Percentiles rank a stretch among this genome's conserved stretches.
Conservation (phyloP, 805 yeast genomes). For the Ogataea trehaloabstinens region DNA sequence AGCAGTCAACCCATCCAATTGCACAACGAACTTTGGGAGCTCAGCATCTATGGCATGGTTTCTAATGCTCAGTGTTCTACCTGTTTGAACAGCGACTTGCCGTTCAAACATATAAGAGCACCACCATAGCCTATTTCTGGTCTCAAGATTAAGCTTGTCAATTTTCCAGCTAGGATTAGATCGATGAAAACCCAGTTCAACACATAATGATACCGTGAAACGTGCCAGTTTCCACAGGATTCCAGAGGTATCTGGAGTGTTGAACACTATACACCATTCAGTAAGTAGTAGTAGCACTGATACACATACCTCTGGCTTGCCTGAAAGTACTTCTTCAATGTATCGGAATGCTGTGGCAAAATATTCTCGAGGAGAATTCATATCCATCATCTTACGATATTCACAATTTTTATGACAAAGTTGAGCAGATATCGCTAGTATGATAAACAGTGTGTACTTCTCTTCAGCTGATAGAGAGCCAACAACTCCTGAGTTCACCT, state of each 20-base stretch:
- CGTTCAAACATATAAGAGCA: conserved; percentile 5
- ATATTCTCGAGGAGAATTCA: conserved; percentile 1
- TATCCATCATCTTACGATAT: conserved; percentile 1
- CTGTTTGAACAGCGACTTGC: conserved; percentile 4
- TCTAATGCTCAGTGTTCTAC: conserved; percentile 4
- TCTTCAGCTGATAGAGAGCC: neutral
- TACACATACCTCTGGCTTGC: neutral
- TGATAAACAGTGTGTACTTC: neutral
- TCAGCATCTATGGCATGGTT: conserved; percentile 5
- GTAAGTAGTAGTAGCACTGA: neutral
- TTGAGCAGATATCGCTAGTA: conserved; percentile 2
- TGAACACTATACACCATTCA: conserved; percentile 1
- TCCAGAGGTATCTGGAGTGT: neutral
- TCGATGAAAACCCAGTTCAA: conserved; percentile 5
- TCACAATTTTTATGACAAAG: neutral
- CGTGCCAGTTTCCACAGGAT: conserved; percentile 2
- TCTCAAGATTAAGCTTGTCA: neutral
- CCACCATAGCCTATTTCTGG: conserved; percentile 4
- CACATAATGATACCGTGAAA: conserved; percentile 1
- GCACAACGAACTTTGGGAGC: neutral
- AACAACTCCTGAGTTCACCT: neutral
- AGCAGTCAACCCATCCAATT: neutral
- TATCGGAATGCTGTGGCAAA: conserved; percentile 4
- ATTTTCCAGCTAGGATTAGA: conserved; percentile 1
- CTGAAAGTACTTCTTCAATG: neutral